phyloP scores from a whole-genome alignment of 192 early-diverging fungal species.

The Coemansia sp. region DNA sequence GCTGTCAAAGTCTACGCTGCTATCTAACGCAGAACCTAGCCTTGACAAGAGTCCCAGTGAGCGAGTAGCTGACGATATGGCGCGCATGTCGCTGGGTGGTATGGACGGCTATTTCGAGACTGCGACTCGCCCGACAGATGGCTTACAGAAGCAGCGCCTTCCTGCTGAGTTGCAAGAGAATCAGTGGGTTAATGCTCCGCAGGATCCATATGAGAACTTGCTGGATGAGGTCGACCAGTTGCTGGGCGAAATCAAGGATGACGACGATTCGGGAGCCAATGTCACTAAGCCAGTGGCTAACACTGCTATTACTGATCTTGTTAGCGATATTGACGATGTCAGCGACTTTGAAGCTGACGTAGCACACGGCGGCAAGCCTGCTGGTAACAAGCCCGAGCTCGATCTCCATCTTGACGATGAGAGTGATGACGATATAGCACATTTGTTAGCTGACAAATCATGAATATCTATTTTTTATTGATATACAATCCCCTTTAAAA shows the following conservation, averaged over 20 bases:
- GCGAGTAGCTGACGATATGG: conserved; percentile 21
- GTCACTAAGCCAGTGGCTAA: neutral
- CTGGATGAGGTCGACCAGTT: conserved; percentile 55
- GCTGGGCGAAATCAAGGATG: conserved; percentile 43
- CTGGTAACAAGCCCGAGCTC: conserved; percentile 16
- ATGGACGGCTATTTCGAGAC: neutral
- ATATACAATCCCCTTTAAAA: neutral
- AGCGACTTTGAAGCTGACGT: neutral
- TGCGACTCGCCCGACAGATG: neutral
- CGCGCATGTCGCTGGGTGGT: conserved; percentile 16
- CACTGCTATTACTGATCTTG: neutral
- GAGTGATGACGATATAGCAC: conserved; percentile 33
- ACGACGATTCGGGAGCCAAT: conserved; percentile 23
- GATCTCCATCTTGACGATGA: conserved; percentile 37
- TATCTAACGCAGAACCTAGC: conserved; percentile 6
- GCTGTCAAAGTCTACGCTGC: conserved; percentile 7
- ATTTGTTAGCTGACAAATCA: conserved; percentile 14
- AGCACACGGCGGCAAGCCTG: neutral
- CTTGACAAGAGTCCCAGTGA: neutral
- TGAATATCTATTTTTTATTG: neutral
- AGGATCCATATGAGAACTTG: conserved; percentile 50
- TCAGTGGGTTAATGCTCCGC: conserved; percentile 35
- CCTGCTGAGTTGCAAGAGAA: neutral
- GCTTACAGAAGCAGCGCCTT: neutral
- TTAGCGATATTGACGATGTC: conserved; percentile 2